Base-by-base conservation (phyloP, 768 basidiomycete genomes). In the Amanita jacksonii region DNA sequence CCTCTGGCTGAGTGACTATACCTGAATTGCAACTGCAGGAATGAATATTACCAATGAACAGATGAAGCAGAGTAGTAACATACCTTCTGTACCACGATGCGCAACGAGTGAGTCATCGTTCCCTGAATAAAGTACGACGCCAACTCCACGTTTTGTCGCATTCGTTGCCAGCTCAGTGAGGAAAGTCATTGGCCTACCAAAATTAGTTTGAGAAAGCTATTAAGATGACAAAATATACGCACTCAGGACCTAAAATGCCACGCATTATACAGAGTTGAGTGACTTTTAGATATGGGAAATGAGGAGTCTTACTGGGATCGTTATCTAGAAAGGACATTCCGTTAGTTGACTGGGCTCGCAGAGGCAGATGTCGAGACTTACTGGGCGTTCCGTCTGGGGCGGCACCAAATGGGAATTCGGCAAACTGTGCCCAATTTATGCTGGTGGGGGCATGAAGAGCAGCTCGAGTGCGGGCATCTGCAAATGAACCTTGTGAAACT, bases 371-470 rank as follows among this genome's bases (percentile, higher is more conserved):
- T n/a, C n/a, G 30, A 15, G 16, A n/a, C 44, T 45, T 38, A 45
- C 44, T 45, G 10, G 44, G 36, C n/a, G 44, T 19, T 22, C 37
- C 44, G 22, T 35, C 19, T 8, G 44, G 30, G 28, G 36, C 28
- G 8, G 36, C 44, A 15, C 44, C 44, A 38, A 45, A 45, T 15
- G 44, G 38, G 16, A 62, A 70, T 7, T 59, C 46, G 52, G 67
- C 69, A 22, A 42, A 46, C 48, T 60, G 32, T 12, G 46, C 55
- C 73, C 73, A 74, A 39, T 73, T 55, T 49, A 69, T 67, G 56
- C 72, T 82, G 7, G 68, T 73, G 3, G 83, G 82, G 3, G 82
- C 82, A 57, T 86, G 82, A 15, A 86, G 58, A 1, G 82, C 82
- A 31, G 69, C 60, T 38, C 73, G 66, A n/a, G 72, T 74, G 32